Base-by-base conservation (phyloP, 805 yeast species). In the Kodamaea restingae region DNA sequence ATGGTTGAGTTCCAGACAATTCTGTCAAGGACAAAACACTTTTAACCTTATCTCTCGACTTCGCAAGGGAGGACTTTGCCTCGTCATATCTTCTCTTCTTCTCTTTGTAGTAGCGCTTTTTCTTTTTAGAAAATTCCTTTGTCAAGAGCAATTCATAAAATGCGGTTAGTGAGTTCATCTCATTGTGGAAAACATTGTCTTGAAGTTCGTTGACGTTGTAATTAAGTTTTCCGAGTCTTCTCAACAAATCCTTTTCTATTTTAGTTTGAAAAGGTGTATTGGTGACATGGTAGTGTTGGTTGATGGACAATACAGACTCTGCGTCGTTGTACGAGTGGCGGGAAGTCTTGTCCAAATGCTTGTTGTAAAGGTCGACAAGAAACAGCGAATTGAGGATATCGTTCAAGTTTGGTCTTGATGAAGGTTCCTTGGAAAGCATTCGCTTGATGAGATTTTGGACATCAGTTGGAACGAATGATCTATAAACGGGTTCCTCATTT, bases 91-190 rank as follows among this genome's bases (percentile, higher is more conserved):
- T 52, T 48, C 55, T 58, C 35, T 54, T 66, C 36, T 60, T 56
- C 29, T 58, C 61, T 14, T 49, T 50, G 35, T 56, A 44, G 33
- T 64, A 58, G 22, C 54, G 55, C 36, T 47, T 47, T 43, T 58
- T 63, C 49, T 67, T 67, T 36, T 58, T 58, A 9, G 52, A 43
- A 36, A 58, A 63, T 47, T 76, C 80, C 35, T 65, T 63, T 15
- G 84, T 87, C 20, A 82, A 59, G 12, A 80, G 59, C 14, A 87
- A 63, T 33, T 80, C 80, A 82, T 90, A 88, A 41, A 81, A 70
- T 0, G 91, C 95, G 10, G 84, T 77, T 11, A 84, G 62, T 0
- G 87, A 67, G 58, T 85, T 93, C 60, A 86, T 76, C 41, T 81
- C 78, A 34, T 74, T 71, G 41, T 73, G 69, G 20, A 62, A 51